Evolutionary conservation across 108 stramenopile genomes (phyloP), one percentile per base, ranked within the genome.

Genomic region (Cyclostephanos invisitatus): DNA sequence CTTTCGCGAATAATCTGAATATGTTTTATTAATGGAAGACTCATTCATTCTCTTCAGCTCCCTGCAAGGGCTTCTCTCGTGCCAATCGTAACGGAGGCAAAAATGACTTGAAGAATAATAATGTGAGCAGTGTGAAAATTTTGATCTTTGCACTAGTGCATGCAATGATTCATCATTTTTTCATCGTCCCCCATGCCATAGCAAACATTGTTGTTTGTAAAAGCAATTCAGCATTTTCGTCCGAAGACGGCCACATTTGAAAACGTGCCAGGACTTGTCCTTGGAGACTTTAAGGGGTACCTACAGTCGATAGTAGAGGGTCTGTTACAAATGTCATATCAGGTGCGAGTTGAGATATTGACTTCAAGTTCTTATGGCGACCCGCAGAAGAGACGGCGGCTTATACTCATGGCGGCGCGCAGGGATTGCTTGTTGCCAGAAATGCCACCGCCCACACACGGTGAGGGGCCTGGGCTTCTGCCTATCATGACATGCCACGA

Each of bases 41-140:
- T 53, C 17, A 21, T 56, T 57, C 17, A 32, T 27, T 17, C 29
- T 57, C 29, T 14, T 72, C 72, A 21, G 46, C 85, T 11, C 87
- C 87, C 0, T 88, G 87, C 67, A 84, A 89, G 65, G 88, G 86
- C 2, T 89, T 87, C 62, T 84, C 83, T 21, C 40, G 58, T 25
- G 85, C 85, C 2, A 88, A 88, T 77, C 58, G 74, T n/a, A 80
- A 63, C n/a, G 88, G 83, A 3, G 82, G 78, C 29, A 72, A 70
- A 37, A 73, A 85, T 62, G 79, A 80, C 46, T 58, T 40, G 49
- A 42, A 15, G 49, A 86, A 86, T 65, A 89, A 89, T 40, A 53
- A 67, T 20, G 67, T 77, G 29, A 62, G 66, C 46, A 8, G n/a
- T 8, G 18, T 67, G 7, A 62, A 35, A 12, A 20, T 62, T 28